Evolutionary conservation across 345 rosid species (phyloP).

Genomic region (Rhizophora apiculata): DNA sequence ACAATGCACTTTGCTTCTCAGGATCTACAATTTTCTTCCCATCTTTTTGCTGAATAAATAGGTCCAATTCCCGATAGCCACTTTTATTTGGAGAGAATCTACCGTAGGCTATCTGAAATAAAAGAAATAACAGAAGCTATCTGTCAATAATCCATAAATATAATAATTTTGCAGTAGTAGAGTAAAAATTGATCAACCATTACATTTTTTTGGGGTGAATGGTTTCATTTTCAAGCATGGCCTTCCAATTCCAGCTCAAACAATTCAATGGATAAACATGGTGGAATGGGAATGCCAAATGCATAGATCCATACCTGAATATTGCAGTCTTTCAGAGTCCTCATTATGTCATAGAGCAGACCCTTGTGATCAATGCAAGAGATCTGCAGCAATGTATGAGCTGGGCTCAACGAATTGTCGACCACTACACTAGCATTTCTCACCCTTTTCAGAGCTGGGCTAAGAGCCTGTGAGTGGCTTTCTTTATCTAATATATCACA

Average conservation of each 20-base stretch:
- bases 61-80: conserved; percentile 63
- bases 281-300: not conserved
- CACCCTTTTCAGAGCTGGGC: conserved; percentile 53
- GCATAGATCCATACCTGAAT: conserved; percentile 45
- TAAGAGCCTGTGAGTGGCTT: conserved; percentile 49
- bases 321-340: conserved; percentile 77
- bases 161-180: not conserved
- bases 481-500: conserved; percentile 50
- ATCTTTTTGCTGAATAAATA: conserved; percentile 75
- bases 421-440: conserved; percentile 45
- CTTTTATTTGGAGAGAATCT: conserved; percentile 51
- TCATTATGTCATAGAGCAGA: conserved; percentile 68
- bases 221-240: not conserved
- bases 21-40: conserved; percentile 69
- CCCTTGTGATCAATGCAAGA: conserved; percentile 73
- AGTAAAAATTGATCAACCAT: not conserved
- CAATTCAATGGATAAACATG: not conserved
- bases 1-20: conserved; percentile 48
- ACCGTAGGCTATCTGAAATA: conserved; percentile 62
- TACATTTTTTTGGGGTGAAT: not conserved
- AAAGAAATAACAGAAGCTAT: conserved; percentile 12
- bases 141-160: not conserved
- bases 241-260: not conserved
- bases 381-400: conserved; percentile 72
- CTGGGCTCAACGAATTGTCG: conserved; percentile 81